These are phyloP conservation scores for Balamuthia mandrillaris DNA, from an alignment of 208 protist genomes.

Conservation along the genomic window DNA sequence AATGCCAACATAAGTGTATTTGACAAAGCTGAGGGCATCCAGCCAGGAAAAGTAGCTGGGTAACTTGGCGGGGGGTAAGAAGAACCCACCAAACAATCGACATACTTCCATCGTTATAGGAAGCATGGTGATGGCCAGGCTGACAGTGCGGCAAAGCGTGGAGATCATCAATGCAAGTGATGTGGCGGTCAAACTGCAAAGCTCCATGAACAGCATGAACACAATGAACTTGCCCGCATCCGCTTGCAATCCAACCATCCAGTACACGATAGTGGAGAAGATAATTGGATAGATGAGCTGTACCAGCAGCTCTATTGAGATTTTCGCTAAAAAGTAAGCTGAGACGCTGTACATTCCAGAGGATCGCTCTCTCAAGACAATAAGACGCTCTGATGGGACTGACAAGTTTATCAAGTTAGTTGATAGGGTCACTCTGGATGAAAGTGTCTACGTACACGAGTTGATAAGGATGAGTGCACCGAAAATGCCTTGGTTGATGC, in stretches of 20 bases:
- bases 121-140: slow-evolving; percentile 12
- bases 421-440: not conserved
- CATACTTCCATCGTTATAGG: slow-evolving; percentile 10
- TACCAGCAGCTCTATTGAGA: slow-evolving; percentile 36
- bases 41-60: slow-evolving; percentile 38
- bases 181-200: slow-evolving; percentile 20
- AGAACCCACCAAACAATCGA: slow-evolving; percentile 38
- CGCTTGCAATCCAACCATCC: slow-evolving; percentile 27
- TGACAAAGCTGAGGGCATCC: slow-evolving; percentile 38
- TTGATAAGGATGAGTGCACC: slow-evolving; percentile 34
- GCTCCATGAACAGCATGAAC: slow-evolving; percentile 39
- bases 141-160: slow-evolving; percentile 39
- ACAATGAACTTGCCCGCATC: slow-evolving; percentile 39
- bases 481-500: slow-evolving; percentile 42
- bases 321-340: slow-evolving; percentile 50
- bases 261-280: slow-evolving; percentile 37
- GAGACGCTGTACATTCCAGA: slow-evolving; percentile 42
- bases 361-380: slow-evolving; percentile 49
- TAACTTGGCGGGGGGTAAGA: not conserved
- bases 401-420: not conserved
- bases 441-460: not conserved
- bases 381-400: slow-evolving; percentile 45
- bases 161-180: slow-evolving; percentile 38
- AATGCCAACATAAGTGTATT: slow-evolving; percentile 21
- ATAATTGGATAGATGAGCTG: slow-evolving; percentile 29